These are phyloP conservation scores for Fraxinus nigra DNA, from an alignment of 305 asterid genomes.

Conservation along the genomic window DNA sequence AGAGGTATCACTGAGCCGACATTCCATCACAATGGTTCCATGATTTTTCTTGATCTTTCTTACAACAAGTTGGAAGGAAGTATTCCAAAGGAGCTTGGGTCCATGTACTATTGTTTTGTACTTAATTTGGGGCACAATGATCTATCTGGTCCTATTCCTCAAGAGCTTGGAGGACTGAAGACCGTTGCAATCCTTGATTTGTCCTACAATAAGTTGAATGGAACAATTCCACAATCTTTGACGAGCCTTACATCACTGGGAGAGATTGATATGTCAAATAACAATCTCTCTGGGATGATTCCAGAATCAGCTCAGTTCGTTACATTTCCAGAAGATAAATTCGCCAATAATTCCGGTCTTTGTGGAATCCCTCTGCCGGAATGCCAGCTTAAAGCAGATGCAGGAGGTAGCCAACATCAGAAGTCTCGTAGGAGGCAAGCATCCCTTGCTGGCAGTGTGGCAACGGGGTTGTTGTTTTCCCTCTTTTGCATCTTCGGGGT, in stretches of 20 bases:
- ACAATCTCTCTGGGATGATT: constrained; percentile 67
- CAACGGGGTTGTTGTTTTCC: constrained; percentile 76
- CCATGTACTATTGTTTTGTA: constrained; percentile 63
- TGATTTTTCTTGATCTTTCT: constrained; percentile 94
- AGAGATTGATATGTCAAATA: constrained; percentile 76
- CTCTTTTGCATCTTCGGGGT: constrained; percentile 80
- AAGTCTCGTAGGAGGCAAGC: constrained; percentile 64
- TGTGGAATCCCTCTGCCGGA: constrained; percentile 79
- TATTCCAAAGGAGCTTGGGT: constrained; percentile 85
- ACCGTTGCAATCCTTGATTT: constrained; percentile 81
- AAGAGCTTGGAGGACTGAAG: constrained; percentile 68
- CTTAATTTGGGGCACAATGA: constrained; percentile 80
- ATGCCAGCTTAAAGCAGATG: constrained; percentile 37
- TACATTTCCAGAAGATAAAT: constrained; percentile 65
- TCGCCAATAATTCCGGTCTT: constrained; percentile 73
- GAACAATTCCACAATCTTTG: constrained; percentile 65
- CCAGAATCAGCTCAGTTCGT: constrained; percentile 79
- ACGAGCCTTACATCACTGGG: constrained; percentile 60
- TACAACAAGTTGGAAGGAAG: constrained; percentile 68
- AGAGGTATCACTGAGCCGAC: constrained; percentile 69
- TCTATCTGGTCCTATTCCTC: constrained; percentile 81
- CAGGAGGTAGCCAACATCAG: constrained; percentile 30
- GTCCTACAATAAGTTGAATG: constrained; percentile 68
- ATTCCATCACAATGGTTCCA: constrained; percentile 83
- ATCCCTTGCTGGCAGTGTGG: constrained; percentile 78